Conservation (phyloP, 805 yeast genomes). For the Yarrowia sp. region DNA sequence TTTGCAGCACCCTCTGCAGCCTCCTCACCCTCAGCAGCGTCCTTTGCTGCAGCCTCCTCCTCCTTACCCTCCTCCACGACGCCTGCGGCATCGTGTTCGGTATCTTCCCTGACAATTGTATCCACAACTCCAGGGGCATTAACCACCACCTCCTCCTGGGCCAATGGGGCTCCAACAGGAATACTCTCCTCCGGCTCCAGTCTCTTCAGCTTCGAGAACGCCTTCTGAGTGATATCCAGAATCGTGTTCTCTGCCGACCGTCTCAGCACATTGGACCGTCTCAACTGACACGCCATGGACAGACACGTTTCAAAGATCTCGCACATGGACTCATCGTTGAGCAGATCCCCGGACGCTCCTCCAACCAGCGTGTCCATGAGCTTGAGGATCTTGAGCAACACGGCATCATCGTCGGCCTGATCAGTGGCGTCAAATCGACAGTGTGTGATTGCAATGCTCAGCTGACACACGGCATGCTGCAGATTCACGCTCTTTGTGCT, state of each 20-base stretch:
- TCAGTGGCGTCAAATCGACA: conserved; percentile 96
- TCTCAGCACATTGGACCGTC: conserved; percentile 84
- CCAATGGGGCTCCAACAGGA: conserved; percentile 43
- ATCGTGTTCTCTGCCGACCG: conserved; percentile 85
- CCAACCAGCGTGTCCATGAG: conserved; percentile 65
- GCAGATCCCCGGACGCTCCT: conserved; percentile 60
- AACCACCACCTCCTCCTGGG: conserved; percentile 28
- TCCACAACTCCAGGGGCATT: conserved; percentile 9
- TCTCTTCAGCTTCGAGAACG: conserved; percentile 59
- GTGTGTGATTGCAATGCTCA: conserved; percentile 76
- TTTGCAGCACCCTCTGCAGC: conserved; percentile 31
- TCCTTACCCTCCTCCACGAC: neutral
- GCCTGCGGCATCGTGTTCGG: neutral
- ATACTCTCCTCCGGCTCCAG: conserved; percentile 49
- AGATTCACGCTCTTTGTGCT: conserved; percentile 53
- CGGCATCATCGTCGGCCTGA: conserved; percentile 88
- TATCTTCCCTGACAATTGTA: neutral
- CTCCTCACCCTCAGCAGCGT: conserved; percentile 10
- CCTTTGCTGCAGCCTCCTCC: neutral
- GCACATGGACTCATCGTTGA: conserved; percentile 78
- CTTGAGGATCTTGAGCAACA: conserved; percentile 75
- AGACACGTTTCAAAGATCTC: conserved; percentile 90
- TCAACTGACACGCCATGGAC: conserved; percentile 86
- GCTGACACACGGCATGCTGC: conserved; percentile 58
- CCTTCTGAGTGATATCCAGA: conserved; percentile 62